Evolutionary conservation across 208 protist genomes (phyloP).

Genomic region (Trypanosoma caninum): DNA sequence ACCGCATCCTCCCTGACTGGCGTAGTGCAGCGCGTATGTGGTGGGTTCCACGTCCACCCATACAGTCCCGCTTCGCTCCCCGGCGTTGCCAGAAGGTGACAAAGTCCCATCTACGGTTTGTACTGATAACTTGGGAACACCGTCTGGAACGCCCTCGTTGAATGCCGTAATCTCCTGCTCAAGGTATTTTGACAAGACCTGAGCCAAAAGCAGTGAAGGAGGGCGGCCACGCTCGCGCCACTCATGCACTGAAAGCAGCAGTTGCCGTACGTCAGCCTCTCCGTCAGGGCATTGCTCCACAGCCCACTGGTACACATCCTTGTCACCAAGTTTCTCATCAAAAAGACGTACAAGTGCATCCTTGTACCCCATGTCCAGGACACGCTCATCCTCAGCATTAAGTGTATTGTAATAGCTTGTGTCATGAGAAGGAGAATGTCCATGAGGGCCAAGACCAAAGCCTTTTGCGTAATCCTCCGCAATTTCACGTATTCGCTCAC

Average conservation of each 20-base stretch:
- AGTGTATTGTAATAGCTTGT: constrained; percentile 61
- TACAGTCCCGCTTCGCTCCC: constrained; percentile 30
- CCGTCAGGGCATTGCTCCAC: constrained; percentile 44
- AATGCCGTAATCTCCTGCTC: constrained; percentile 66
- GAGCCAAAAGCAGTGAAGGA: constrained; percentile 60
- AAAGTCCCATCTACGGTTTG: constrained; percentile 12
- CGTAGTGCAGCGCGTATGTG: constrained; percentile 55
- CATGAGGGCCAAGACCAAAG: constrained; percentile 83
- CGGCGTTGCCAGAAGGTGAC: constrained; percentile 15
- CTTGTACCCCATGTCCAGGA: constrained; percentile 47
- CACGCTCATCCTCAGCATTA: constrained; percentile 45
- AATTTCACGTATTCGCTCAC: constrained; percentile 82
- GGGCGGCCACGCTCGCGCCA: constrained; percentile 71
- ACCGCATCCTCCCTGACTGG: constrained; percentile 20
- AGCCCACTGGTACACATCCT: constrained; percentile 65
- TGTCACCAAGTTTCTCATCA: constrained; percentile 64
- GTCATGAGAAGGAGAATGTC: constrained; percentile 69
- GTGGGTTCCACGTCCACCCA: constrained; percentile 69
- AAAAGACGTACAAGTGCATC: constrained; percentile 78
- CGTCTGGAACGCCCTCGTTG: constrained; percentile 61
- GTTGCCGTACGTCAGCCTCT: constrained; percentile 48
- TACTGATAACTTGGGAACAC: constrained; percentile 58
- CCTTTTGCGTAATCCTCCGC: constrained; percentile 74
- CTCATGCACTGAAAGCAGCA: constrained; percentile 79
- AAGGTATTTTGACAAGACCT: constrained; percentile 63